phyloP scores from a whole-genome alignment of 1,284 basidiomycete species.

The Cutaneotrichosporon mucoides region DNA sequence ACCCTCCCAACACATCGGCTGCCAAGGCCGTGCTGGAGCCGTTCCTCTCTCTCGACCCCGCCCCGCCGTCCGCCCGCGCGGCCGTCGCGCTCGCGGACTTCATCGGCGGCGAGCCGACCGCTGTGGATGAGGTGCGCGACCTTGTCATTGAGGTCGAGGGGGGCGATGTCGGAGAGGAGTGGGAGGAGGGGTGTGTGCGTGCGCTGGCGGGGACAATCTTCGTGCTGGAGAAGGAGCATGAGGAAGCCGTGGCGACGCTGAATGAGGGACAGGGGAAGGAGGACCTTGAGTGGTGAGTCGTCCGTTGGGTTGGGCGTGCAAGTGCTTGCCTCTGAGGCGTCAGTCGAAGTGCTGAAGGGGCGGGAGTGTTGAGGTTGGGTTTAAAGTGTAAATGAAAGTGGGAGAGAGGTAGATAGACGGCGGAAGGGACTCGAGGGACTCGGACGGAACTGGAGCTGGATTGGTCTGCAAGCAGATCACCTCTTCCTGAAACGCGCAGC shows the following conservation, averaged over 20 bases:
- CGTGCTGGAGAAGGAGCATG: conserved; percentile 71
- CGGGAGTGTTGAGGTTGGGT: no score
- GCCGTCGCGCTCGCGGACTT: conserved; percentile 67
- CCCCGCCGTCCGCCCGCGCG: conserved; percentile 67
- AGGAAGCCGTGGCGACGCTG: conserved; percentile 85
- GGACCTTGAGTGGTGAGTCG: conserved; percentile 76
- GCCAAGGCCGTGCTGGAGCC: conserved; percentile 55
- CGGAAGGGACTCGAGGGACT: no score
- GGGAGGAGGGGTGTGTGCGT: conserved; percentile 63
- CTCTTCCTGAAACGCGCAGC: no score
- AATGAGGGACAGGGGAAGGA: conserved; percentile 64
- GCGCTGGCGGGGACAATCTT: conserved; percentile 81
- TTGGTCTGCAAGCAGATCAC: no score
- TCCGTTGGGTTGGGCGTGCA: no score
- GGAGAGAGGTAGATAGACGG: no score
- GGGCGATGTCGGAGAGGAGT: conserved; percentile 62
- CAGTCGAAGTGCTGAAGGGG: no score
- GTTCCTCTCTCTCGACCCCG: conserved; percentile 50
- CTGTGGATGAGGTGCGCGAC: conserved; percentile 77
- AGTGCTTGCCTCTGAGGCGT: no score
- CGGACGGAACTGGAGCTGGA: no score
- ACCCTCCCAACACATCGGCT: conserved; percentile 58
- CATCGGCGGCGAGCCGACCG: conserved; percentile 47
- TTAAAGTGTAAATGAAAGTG: no score
- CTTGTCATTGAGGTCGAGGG: conserved; percentile 77